Evolutionary conservation across 352 stramenopile genomes (phyloP), one percentile per base, ranked within the genome.

Genomic region (Aphanomyces stellatus): DNA sequence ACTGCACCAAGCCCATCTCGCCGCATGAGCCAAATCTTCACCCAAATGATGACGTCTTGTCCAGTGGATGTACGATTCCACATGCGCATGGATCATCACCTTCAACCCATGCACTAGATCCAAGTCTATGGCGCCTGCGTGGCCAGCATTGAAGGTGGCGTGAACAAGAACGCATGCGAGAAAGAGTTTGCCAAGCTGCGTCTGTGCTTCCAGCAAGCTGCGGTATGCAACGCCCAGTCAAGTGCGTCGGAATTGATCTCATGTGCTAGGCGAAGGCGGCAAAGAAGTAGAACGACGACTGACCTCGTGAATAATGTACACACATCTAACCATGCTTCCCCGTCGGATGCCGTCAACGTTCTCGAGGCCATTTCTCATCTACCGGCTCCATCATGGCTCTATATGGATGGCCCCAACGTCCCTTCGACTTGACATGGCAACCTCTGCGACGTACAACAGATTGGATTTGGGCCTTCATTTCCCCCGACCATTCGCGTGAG

Each of bases 91-190:
- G n/a, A 0, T 34, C 5, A 40, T 61, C 25, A 51, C 33, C 2
- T 62, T 28, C 17, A 46, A 17, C 13, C 17, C 28, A 33, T 25
- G 41, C 33, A 34, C 24, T 53, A 92, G 84, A 85, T 92, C 51
- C 80, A 88, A 74, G 79, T 89, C 41, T 92, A 92, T 53, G 81
- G 81, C 71, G 82, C 84, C 27, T 92, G 84, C 51, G 84, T 92
- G 34, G 81, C 84, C 51, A 74, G 79, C 48, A 77, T 90, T 53
- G 71, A 75, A 25, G 81, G 84, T 30, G 75, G 74, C 34, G 71
- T 90, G 17, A 72, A 74, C 49, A 76, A 74, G 53, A 59, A 74
- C 7, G 80, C 73, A 25, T 92, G 84, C 69, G 80, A 87, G 28
- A 73, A 76, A 48, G 84, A 92, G 74, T 92, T 92, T 62, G 64